A percentile compares a stretch with the other conserved stretches of the same genome.
Evolutionary conservation across 306 rosid genomes (phyloP).

Genomic region (Geum urbanum): DNA sequence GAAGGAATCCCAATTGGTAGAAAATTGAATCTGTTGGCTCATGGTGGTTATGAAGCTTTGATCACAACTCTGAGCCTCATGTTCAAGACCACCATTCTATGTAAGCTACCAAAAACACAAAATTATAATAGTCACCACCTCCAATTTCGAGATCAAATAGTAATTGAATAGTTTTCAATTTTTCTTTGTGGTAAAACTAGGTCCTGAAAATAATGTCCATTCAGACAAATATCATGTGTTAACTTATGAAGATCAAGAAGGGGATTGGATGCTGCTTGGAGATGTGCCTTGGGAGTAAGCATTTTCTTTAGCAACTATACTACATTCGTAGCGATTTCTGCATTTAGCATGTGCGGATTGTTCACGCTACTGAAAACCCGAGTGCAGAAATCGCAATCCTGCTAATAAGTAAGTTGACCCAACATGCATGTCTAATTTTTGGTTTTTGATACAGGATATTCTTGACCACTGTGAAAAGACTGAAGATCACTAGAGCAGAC

Average conservation of each 20-base stretch:
- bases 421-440: not conserved
- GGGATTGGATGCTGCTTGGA: constrained; percentile 30
- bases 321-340: not conserved
- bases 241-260: constrained; percentile 23
- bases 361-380: too few species aligned
- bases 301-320: not conserved
- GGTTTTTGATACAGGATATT: constrained; percentile 13
- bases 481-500: constrained; percentile 25
- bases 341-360: too few species aligned
- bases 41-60: constrained; percentile 14
- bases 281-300: constrained; percentile 28
- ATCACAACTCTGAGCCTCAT: constrained; percentile 14
- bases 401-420: not conserved
- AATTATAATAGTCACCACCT: not conserved
- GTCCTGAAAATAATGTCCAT: constrained; percentile 9
- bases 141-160: not conserved
- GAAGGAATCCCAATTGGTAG: constrained; percentile 22
- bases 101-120: not conserved
- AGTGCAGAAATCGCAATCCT: not conserved
- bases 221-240: constrained; percentile 15
- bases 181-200: not conserved
- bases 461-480: constrained; percentile 21
- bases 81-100: constrained; percentile 20
- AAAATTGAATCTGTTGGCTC: constrained; percentile 15
- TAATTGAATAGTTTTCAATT: not conserved